Conservation (phyloP, 257 asterid species). For the Cordia subcordata region DNA sequence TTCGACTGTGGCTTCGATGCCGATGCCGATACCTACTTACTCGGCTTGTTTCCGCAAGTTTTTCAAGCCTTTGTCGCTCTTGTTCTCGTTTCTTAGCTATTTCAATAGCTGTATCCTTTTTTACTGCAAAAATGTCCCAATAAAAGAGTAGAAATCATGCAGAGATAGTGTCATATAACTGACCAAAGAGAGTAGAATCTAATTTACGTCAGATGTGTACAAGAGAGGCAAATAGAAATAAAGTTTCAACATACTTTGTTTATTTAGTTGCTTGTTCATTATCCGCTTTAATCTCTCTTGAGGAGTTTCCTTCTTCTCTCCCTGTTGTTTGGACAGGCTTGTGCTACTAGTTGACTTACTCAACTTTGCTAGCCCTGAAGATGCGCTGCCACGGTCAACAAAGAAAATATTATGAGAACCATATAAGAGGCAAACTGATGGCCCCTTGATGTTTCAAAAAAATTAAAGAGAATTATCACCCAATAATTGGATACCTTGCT, state of each 20-base stretch:
- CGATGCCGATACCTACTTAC: conserved; percentile 31
- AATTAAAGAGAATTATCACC: conserved; percentile 1
- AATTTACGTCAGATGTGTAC: neutral
- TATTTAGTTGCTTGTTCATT: conserved; percentile 94
- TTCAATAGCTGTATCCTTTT: conserved; percentile 85
- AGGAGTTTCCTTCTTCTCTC: conserved; percentile 97
- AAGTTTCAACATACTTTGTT: conserved; percentile 70
- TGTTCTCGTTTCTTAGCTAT: conserved; percentile 92
- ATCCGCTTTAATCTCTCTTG: conserved; percentile 96
- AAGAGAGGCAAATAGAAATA: conserved; percentile 28
- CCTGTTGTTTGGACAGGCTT: conserved; percentile 67
- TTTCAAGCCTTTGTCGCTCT: conserved; percentile 84
- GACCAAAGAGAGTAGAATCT: conserved; percentile 12
- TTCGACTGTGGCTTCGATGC: conserved; percentile 73
- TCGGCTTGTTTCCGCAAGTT: conserved; percentile 74
- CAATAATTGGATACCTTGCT: conserved; percentile 36
- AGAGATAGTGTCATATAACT: conserved; percentile 10
- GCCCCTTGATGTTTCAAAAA: neutral
- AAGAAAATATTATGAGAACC: conserved; percentile 3
- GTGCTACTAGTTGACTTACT: conserved; percentile 63
- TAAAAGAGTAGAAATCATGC: conserved; percentile 7
- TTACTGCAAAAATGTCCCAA: conserved; percentile 47
- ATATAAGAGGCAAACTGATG: neutral
- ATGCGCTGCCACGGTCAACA: conserved; percentile 57
- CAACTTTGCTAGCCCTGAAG: conserved; percentile 80